Evolutionary conservation across 1,139 yeast genomes (phyloP).

Genomic region (Debaryomyces robertsiae): DNA sequence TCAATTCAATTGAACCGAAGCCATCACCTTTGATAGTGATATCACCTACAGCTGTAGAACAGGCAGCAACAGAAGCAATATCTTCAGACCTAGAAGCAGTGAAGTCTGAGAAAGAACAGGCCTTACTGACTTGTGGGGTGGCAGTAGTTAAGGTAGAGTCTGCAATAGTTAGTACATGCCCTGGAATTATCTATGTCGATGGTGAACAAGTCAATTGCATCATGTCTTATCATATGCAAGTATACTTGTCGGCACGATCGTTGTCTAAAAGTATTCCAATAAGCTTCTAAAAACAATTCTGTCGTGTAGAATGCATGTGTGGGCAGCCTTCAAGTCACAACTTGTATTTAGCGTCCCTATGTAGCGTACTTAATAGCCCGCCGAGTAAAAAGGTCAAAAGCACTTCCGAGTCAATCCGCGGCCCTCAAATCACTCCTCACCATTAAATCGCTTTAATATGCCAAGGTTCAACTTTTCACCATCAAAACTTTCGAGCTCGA

Average conservation of each 20-base stretch:
- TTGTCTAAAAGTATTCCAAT: too few relatives aligned
- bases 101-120: conserved; percentile 54
- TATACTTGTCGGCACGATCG: too few relatives aligned
- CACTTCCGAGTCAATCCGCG: too few relatives aligned
- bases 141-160: conserved; percentile 54
- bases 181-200: conserved; percentile 10
- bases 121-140: conserved; percentile 54
- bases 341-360: too few relatives aligned
- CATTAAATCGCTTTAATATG: neutral
- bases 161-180: conserved; percentile 14
- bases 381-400: too few relatives aligned
- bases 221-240: too few relatives aligned
- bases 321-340: too few relatives aligned
- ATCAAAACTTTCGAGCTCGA: neutral
- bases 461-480: neutral
- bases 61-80: conserved; percentile 69
- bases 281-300: too few relatives aligned
- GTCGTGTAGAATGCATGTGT: too few relatives aligned
- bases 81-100: conserved; percentile 80
- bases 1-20: conserved; percentile 58
- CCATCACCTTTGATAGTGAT: conserved; percentile 63
- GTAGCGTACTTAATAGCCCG: too few relatives aligned
- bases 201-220: conserved; percentile 6
- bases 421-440: too few relatives aligned
- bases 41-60: conserved; percentile 83